Base-by-base conservation (phyloP, 225 moss, liverwort and hornwort species). In the Bryoerythrophyllum caledonicum region DNA sequence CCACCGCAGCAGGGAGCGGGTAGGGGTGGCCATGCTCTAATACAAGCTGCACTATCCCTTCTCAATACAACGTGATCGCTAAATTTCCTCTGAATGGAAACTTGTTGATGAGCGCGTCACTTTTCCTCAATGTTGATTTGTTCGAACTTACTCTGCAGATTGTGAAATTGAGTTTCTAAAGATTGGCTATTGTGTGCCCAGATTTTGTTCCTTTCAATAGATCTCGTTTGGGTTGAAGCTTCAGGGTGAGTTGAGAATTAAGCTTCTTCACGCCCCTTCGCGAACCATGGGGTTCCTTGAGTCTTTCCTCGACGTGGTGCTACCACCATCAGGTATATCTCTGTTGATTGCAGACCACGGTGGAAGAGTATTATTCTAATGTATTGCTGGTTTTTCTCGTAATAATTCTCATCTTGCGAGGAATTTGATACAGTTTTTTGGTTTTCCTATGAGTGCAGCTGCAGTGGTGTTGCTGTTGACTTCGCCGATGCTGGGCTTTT, bases 401-500 rank as follows among this genome's bases (percentile, higher is more conserved):
- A 23, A 23, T 9, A 24, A 27, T 10, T 37, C 13, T 41, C 17
- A 35, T 20, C 2, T 26, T 38, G 40, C 20, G 20, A 27, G 10
- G 25, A 10, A 37, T 63, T 43, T 55, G 4, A 48, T 7, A 24
- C 48, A 24, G 19, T 49, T 26, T 17, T 3, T 52, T 26, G 1
- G 21, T 14, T 49, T 66, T 15, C 23, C 32, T 58, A 3, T 30
- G 41, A 15, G 34, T 53, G 54, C 81, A 83, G 83, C 80, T 64
- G 76, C 57, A n/a, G 21, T 84, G 55, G 10, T 57, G 48, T 14
- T 89, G 43, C 15, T 83, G 28, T 21, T 86, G 53, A 38, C 61
- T 8, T 81, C 54, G 78, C 88, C 86, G 14, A 3, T 83, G 14
- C 62, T 81, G 40, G 60, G 73, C 26, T 67, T 79, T 32, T 38